Base-by-base conservation (phyloP, 1,284 basidiomycete genomes). In the Heterobasidion irregulare region DNA sequence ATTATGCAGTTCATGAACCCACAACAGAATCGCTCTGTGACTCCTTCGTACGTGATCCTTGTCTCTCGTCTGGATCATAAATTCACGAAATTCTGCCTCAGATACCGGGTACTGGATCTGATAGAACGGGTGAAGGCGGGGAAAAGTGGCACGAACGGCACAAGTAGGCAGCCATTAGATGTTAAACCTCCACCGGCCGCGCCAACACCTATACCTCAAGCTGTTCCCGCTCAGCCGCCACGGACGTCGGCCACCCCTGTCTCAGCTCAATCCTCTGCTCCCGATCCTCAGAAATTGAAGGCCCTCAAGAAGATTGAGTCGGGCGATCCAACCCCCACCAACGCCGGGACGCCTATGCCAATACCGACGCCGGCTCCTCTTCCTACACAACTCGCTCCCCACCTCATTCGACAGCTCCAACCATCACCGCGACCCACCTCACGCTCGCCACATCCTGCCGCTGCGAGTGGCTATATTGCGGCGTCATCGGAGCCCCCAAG, bases 1-100 rank as follows among this genome's bases (percentile, higher is more conserved):
- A 80, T 92, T 53, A 76, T 86, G 73, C 79, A 85, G 55, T 88
- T 83, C 69, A 87, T 89, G 86, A 80, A 81, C 57, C 86, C 86
- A 6, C 76, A 79, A 59, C 67, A 71, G 49, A 77, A 72, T 53
- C 70, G 76, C 48, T 66, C 71, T 16, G 70, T 70, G 57, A 69
- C 70, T 33, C 74, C 79, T 50, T 78, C 65, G 82, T 84, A 71
- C 52, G 66, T 41, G 45, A 45, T 18, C n/a, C 49, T 18, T n/a
- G 8, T 15, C 6, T n/a, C 33, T 48, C 12, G 13, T 16, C 5
- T 12, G 32, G 34, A 46, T 41, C 16, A 10, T 36, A 48, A n/a
- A 54, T 59, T 54, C 51, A 53, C 47, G 32, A 32, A 51, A 47
- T 58, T 44, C 58, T 54, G 2, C 6, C 10, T 38, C 16, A 50